Base-by-base conservation (phyloP, 176 grass and related monocot genomes). In the Zoysia pacifica region DNA sequence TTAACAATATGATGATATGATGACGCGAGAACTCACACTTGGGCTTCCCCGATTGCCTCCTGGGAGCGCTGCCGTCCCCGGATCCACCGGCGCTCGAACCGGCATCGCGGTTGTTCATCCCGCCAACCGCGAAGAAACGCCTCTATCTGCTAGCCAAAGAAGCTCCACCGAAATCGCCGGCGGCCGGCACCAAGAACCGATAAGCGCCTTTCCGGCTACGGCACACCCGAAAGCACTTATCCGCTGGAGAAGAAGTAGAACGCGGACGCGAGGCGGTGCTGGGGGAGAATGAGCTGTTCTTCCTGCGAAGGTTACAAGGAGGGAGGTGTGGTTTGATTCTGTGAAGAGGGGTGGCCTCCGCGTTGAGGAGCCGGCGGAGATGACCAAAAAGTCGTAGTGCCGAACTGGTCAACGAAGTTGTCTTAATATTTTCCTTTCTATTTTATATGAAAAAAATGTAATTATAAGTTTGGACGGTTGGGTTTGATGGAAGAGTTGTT, bases 1-100 rank as follows among this genome's bases (percentile, higher is more conserved):
- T 13, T 9, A 75, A 2, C 18, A 44, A 2, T 6, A 75, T 41
- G 43, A 82, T 38, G 37, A 84, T 38, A 50, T 10, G 36, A 19
- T 51, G 35, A 28, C 50, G 51, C 7, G 69, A 91, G 70, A 86
- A 82, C 86, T 88, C 70, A 91, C 90, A 88, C 70, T 86, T 91
- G 79, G 86, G 90, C 73, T 78, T 88, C 83, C 76, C 67, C 44
- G 90, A 86, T 79, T 70, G 65, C 50, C 90, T 91, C 79, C 90
- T 75, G 20, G 75, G 69, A 42, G 79, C 58, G 43, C 36, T 62
- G 2, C 72, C 69, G 20, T 91, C 90, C 15, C 90, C 86, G 82
- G 86, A 91, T 83, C 90, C 83, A 35, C 79, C 79, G 86, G 70
- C 70, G 79, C 86, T 82, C 56, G 82, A 62, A 49, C 69, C 70